phyloP scores from a whole-genome alignment of 345 rosid genomes.

The Noccaea bulbosa region DNA sequence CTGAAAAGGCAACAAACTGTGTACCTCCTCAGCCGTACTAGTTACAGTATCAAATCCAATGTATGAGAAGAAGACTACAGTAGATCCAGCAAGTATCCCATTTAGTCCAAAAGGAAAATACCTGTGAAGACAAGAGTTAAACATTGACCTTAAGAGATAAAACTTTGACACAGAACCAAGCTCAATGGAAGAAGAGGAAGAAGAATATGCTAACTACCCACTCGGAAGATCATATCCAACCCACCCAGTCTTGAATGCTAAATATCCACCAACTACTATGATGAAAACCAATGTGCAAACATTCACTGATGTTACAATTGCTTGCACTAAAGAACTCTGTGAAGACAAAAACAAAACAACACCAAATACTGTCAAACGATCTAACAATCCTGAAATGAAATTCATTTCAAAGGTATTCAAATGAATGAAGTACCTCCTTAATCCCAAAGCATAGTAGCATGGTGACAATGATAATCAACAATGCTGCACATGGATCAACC shows the following conservation, averaged over 20 bases:
- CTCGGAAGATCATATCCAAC: constrained; percentile 60
- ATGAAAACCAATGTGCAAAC: constrained; percentile 65
- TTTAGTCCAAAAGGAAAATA: constrained; percentile 66
- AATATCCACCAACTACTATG: constrained; percentile 54
- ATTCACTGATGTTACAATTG: constrained; percentile 62
- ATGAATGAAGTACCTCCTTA: constrained; percentile 65
- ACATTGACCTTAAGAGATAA: background rate
- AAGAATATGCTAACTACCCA: constrained; percentile 47
- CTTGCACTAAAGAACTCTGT: constrained; percentile 68
- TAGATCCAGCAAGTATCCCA: constrained; percentile 76
- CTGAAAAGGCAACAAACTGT: constrained; percentile 5
- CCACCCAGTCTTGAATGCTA: constrained; percentile 69
- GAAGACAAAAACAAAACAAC: background rate
- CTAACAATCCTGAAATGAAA: constrained; percentile 19
- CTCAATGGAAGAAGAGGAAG: constrained; percentile 34
- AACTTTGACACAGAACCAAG: background rate
- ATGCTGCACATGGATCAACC: constrained; percentile 87
- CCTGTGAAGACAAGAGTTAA: constrained; percentile 39
- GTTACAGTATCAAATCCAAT: constrained; percentile 73
- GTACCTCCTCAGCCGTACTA: constrained; percentile 78
- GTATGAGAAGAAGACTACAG: constrained; percentile 64
- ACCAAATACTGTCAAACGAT: constrained; percentile 4
- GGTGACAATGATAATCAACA: constrained; percentile 68
- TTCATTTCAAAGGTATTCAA: background rate
- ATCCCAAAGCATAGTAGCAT: constrained; percentile 82